Evolutionary conservation across 148 eudicot species (phyloP).

Genomic region (Dysphania ambrosioides): DNA sequence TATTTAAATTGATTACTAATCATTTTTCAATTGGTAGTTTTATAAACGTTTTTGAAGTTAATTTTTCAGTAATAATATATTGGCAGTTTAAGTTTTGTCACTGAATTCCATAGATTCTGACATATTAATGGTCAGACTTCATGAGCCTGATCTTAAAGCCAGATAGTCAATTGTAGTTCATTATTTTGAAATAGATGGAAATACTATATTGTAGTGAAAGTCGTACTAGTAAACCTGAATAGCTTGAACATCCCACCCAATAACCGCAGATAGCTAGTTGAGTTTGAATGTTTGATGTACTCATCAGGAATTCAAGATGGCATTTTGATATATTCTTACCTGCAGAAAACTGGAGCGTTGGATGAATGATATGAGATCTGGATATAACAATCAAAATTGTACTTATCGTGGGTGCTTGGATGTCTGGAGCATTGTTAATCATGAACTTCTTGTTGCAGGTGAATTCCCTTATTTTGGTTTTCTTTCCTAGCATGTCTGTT

Average conservation of each 20-base stretch:
- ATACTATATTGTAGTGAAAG: too few species aligned
- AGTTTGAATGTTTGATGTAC: not conserved
- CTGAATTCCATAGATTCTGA: too few species aligned
- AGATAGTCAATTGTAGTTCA: too few species aligned
- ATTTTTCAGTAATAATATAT: not conserved
- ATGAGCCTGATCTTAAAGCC: too few species aligned
- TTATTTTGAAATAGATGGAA: too few species aligned
- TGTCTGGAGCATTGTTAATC: not conserved
- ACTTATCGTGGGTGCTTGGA: too few species aligned
- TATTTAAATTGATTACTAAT: not conserved
- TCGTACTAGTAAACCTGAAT: too few species aligned
- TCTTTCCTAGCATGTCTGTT: constrained; percentile 2
- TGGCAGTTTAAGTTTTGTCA: not conserved
- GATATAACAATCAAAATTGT: not conserved
- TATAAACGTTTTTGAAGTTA: not conserved
- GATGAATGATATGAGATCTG: constrained; percentile 1
- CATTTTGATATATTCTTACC: not conserved
- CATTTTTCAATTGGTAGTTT: not conserved
- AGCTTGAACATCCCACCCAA: not conserved
- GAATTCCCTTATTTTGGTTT: not conserved
- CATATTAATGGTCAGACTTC: too few species aligned
- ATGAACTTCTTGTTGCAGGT: constrained; percentile 21
- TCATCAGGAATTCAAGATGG: constrained; percentile 7
- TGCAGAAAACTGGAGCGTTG: constrained; percentile 13
- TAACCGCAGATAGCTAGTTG: constrained; percentile 1